Percentiles rank a stretch among this genome's conserved stretches.
Evolutionary conservation across 2,329 filamentous ascomycete genomes (phyloP).

Genomic region (Colletotrichum tropicale): DNA sequence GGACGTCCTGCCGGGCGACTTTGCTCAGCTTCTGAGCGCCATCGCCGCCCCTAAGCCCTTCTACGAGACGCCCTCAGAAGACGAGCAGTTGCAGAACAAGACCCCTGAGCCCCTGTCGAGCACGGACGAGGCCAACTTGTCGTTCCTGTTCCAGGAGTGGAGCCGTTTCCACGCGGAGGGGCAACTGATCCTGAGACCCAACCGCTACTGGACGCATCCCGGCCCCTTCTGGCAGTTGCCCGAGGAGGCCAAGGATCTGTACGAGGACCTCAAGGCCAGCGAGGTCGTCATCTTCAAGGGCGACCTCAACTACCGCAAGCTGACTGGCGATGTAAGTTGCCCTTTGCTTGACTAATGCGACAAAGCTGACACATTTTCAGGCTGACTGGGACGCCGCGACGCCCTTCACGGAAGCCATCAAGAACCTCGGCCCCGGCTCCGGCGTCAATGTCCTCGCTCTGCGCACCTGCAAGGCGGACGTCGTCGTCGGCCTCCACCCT

Average conservation of each 20-base stretch:
- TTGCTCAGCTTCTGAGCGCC: constrained; percentile 78
- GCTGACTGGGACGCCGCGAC: constrained; percentile 86
- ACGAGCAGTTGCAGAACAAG: constrained; percentile 62
- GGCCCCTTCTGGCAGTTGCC: constrained; percentile 92
- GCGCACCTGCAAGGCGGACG: constrained; percentile 95
- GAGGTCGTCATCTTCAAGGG: constrained; percentile 97
- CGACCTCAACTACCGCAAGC: constrained; percentile 93
- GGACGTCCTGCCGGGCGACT: constrained; percentile 88
- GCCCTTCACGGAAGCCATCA: constrained; percentile 82
- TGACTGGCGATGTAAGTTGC: constrained; percentile 80
- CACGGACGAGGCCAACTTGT: constrained; percentile 68
- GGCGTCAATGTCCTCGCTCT: constrained; percentile 86
- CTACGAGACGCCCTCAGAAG: constrained; percentile 77
- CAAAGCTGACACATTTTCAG: constrained; percentile 40
- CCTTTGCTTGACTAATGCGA: neutral
- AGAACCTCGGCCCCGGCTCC: constrained; percentile 80
- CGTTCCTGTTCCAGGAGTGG: constrained; percentile 85
- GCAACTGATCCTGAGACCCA: constrained; percentile 80
- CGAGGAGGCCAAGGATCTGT: constrained; percentile 66
- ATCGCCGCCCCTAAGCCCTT: constrained; percentile 80
- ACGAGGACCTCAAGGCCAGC: constrained; percentile 78
- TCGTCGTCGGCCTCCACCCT: constrained; percentile 83
- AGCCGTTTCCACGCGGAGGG: constrained; percentile 80
- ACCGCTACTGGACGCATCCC: constrained; percentile 88
- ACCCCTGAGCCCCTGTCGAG: constrained; percentile 67